Evolutionary conservation across 1,139 yeast species (phyloP).

Genomic region (Suhomyces chickasaworum): DNA sequence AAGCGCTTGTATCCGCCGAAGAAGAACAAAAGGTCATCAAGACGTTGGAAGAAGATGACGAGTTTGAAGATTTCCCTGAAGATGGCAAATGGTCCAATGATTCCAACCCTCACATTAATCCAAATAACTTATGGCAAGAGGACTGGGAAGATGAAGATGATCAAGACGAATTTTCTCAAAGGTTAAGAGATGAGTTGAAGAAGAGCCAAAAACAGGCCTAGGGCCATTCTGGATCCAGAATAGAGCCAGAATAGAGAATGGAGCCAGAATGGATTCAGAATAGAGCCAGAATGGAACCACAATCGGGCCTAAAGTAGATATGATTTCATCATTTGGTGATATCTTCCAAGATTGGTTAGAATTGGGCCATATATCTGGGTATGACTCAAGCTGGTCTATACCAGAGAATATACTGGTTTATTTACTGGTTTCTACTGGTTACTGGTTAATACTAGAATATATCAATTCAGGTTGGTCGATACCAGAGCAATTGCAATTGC

Average conservation of each 20-base stretch:
- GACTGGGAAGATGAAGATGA: constrained; percentile 95
- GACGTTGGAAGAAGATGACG: constrained; percentile 88
- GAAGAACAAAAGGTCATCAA: constrained; percentile 45
- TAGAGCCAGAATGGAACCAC: too few relatives aligned
- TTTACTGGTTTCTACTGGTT: too few relatives aligned
- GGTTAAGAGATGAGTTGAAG: constrained; percentile 56
- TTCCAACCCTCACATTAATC: constrained; percentile 44
- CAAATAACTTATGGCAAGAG: constrained; percentile 77
- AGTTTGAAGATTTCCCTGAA: constrained; percentile 91
- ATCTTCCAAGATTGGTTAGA: too few relatives aligned
- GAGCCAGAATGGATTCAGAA: too few relatives aligned
- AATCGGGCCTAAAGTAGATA: too few relatives aligned
- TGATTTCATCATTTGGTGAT: too few relatives aligned
- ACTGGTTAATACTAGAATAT: too few relatives aligned
- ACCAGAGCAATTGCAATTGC: not conserved
- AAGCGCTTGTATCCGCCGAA: constrained; percentile 10
- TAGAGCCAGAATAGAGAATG: too few relatives aligned
- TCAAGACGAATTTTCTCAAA: constrained; percentile 78
- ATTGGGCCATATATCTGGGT: too few relatives aligned
- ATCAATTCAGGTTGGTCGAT: not conserved
- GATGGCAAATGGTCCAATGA: constrained; percentile 57
- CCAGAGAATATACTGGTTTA: too few relatives aligned
- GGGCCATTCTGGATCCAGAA: too few relatives aligned
- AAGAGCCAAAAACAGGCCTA: constrained; percentile 21
- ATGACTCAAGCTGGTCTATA: too few relatives aligned